Evolutionary conservation across 2,329 filamentous ascomycete species (phyloP).

Genomic region (Ophiobolus disseminans): DNA sequence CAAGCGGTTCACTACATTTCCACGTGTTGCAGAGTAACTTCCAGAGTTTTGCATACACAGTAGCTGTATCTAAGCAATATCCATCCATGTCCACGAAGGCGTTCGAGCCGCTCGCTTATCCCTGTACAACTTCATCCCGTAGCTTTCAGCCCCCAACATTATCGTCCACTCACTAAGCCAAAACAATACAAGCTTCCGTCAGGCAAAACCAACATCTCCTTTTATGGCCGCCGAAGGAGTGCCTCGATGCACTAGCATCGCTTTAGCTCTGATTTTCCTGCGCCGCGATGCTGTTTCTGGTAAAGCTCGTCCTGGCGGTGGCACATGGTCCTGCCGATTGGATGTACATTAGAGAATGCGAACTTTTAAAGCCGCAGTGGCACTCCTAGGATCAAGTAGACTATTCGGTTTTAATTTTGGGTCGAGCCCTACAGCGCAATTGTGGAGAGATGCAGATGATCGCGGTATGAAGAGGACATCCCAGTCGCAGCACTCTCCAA

Average conservation of each 20-base stretch:
- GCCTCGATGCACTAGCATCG: constrained; percentile 28
- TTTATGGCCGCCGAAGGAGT: constrained; percentile 18
- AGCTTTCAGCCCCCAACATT: constrained; percentile 10
- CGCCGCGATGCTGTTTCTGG: constrained; percentile 14
- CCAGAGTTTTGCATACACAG: not conserved
- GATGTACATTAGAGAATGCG: not conserved
- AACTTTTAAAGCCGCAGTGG: constrained; percentile 10
- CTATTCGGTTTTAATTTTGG: constrained; percentile 5
- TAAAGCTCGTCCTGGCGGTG: constrained; percentile 15
- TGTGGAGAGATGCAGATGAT: not conserved
- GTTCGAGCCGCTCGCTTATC: constrained; percentile 18
- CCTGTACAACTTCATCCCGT: constrained; percentile 13
- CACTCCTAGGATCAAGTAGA: no score
- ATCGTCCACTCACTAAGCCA: constrained; percentile 14
- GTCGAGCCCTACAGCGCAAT: constrained; percentile 6
- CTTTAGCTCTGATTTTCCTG: constrained; percentile 22
- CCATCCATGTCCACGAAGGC: not conserved
- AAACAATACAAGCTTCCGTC: constrained; percentile 20
- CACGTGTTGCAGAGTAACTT: not conserved
- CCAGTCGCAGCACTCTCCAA: not conserved
- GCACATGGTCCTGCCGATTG: constrained; percentile 17
- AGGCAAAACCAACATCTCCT: constrained; percentile 26
- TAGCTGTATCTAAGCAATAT: not conserved
- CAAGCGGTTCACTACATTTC: no score
- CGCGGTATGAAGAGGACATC: constrained; percentile 16